Percentiles rank a stretch among this genome's conserved stretches.
phyloP scores from a whole-genome alignment of 164 flowering plant species.

The Stephania yunnanensis region DNA sequence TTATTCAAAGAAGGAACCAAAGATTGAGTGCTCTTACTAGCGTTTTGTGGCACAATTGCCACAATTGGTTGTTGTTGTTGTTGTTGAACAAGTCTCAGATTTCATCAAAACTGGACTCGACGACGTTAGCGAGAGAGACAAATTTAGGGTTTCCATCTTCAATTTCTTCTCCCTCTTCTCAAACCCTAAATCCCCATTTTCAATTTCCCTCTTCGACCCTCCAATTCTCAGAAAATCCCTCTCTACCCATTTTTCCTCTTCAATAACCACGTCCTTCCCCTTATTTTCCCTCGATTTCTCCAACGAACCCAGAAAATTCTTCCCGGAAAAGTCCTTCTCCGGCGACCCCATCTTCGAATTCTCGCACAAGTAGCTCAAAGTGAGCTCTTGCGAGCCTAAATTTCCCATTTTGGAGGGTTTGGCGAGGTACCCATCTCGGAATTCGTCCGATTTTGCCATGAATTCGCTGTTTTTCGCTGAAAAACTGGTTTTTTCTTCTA shows the following conservation, averaged over 20 bases:
- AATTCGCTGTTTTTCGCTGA: constrained; percentile 36
- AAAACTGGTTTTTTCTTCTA: constrained; percentile 29
- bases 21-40: constrained; percentile 44
- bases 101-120: constrained; percentile 10
- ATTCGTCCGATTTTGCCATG: constrained; percentile 30
- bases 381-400: constrained; percentile 59
- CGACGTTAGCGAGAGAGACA: constrained; percentile 61
- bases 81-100: constrained; percentile 27
- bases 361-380: constrained; percentile 80
- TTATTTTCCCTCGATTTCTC: constrained; percentile 35
- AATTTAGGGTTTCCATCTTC: constrained; percentile 71
- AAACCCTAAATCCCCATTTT: constrained; percentile 27
- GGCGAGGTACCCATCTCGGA: constrained; percentile 30
- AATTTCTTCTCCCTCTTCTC: constrained; percentile 54
- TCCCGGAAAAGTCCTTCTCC: constrained; percentile 39
- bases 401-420: constrained; percentile 32
- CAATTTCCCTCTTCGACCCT: constrained; percentile 39
- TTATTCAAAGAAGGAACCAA: constrained; percentile 47
- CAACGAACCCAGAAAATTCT: constrained; percentile 27
- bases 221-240: constrained; percentile 79
- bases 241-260: constrained; percentile 61
- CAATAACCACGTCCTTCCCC: constrained; percentile 59
- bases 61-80: neutral
- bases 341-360: constrained; percentile 42
- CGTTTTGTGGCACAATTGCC: constrained; percentile 22